Base-by-base conservation (phyloP, 148 eudicot genomes). In the Persicaria tinctoria region DNA sequence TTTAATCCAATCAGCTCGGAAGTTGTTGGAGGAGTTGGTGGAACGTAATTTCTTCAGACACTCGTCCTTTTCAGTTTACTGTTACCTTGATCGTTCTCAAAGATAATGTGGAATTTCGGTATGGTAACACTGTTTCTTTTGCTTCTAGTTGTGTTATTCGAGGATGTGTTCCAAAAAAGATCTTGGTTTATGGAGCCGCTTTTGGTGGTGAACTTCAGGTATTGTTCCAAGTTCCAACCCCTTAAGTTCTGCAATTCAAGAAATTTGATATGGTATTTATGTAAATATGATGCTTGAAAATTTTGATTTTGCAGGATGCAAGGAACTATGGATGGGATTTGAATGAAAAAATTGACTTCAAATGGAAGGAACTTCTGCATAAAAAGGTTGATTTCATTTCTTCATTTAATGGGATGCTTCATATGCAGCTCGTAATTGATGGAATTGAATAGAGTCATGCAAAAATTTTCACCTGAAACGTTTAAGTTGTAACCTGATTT, bases 141-240 rank as follows among this genome's bases (percentile, higher is more conserved):
- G 38, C 68, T 75, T 84, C 32, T 86, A 92, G 99, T 76, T 95
- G 99, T 82, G 99, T 95, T 38, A 87, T 95, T 76, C 97, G 97
- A 76, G 99, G 99, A 10, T 95, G 99, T 87, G 99, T 95, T 78
- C 99, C 99, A 44, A 95, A 95, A 85, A 95, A 95, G 91, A 95
- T 95, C 79, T 78, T 92, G 87, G 97, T 95, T 70, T 95, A 95
- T 82, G 99, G 97, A 32, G 99, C 96, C 53, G 49, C 92, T 75
- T 92, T 84, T 82, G 94, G 96, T 57, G 85, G 96, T 72, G 99
- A 95, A 84, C 87, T 95, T 83, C 86, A 95, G 96, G 99, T 92
- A 77, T 83, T 23, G 6, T 41, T 66, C 20, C 46, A 66, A 66
- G 20, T 44, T 47, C 17, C 5, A 1, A 32, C 41, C 59, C n/a